phyloP scores from a whole-genome alignment of 768 basidiomycete species.

The Steccherinum ochraceum region DNA sequence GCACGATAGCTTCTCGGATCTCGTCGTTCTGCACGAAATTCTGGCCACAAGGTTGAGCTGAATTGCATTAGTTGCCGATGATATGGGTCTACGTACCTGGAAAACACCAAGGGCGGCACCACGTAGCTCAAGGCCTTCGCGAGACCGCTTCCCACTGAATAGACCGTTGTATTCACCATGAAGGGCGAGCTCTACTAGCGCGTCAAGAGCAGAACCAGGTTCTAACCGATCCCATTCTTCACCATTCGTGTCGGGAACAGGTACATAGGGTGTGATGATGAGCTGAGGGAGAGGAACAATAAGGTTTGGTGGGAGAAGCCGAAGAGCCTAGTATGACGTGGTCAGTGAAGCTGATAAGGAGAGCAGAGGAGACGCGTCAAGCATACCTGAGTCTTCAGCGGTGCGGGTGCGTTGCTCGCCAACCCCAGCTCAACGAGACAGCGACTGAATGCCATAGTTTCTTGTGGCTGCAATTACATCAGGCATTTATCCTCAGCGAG shows the following conservation, averaged over 20 bases:
- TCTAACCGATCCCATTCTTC: slow-evolving; percentile 93
- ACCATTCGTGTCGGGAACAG: slow-evolving; percentile 76
- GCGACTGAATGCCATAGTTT: slow-evolving; percentile 54
- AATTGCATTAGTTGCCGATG: slow-evolving; percentile 6
- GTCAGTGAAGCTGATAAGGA: slow-evolving; percentile 26
- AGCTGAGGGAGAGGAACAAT: slow-evolving; percentile 63
- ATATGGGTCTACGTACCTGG: slow-evolving; percentile 48
- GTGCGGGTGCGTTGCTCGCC: slow-evolving; percentile 88
- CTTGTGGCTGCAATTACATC: slow-evolving; percentile 44
- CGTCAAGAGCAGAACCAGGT: slow-evolving; percentile 73
- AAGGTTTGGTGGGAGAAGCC: slow-evolving; percentile 46
- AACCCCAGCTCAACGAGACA: slow-evolving; percentile 84
- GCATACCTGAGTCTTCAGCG: slow-evolving; percentile 78
- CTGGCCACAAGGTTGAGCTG: too few relatives aligned
- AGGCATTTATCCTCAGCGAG: not conserved
- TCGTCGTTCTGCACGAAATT: slow-evolving; percentile 76
- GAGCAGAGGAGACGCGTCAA: not conserved
- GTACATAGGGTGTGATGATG: slow-evolving; percentile 65
- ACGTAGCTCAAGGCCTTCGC: slow-evolving; percentile 68
- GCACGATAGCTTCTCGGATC: slow-evolving; percentile 59
- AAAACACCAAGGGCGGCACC: slow-evolving; percentile 76
- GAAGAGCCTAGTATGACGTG: slow-evolving; percentile 49
- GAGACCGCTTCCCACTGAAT: slow-evolving; percentile 45
- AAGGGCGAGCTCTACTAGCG: slow-evolving; percentile 72
- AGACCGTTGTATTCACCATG: slow-evolving; percentile 85